Conservation (phyloP, 306 rosid species). For the Vigna angularis region DNA sequence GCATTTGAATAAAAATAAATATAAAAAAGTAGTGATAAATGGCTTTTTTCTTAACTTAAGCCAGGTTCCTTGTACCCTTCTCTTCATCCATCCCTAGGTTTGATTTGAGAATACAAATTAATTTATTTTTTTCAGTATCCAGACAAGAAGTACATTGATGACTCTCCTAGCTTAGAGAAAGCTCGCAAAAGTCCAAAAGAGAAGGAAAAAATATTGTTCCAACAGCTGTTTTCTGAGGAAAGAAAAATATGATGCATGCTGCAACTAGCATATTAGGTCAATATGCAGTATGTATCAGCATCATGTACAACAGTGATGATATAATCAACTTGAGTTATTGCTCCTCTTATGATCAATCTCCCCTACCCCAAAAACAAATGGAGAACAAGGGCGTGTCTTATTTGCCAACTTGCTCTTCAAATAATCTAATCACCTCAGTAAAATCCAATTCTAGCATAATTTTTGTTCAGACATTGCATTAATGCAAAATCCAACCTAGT, state of each 20-base stretch:
- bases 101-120: background rate
- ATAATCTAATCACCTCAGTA: constrained; percentile 10
- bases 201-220: background rate
- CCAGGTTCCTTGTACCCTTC: background rate
- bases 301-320: constrained; percentile 39
- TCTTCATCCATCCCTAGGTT: background rate
- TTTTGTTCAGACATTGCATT: background rate
- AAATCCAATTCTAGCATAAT: constrained; percentile 31
- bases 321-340: constrained; percentile 30
- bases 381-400: constrained; percentile 13
- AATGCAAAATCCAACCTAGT: constrained; percentile 11
- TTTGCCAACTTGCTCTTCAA: constrained; percentile 29
- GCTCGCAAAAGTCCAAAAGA: constrained; percentile 5
- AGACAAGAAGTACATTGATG: background rate
- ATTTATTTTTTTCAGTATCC: background rate
- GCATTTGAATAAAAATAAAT: no score
- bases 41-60: background rate
- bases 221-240: constrained; percentile 10
- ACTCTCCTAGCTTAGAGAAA: background rate
- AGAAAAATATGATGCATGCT: constrained; percentile 4
- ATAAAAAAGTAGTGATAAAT: background rate
- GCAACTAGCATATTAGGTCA: constrained; percentile 36
- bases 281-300: constrained; percentile 46
- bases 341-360: constrained; percentile 35
- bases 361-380: background rate